These are phyloP conservation scores for Trichoderma atroviride DNA, from an alignment of 2,329 filamentous ascomycete genomes.

Conservation along the genomic window DNA sequence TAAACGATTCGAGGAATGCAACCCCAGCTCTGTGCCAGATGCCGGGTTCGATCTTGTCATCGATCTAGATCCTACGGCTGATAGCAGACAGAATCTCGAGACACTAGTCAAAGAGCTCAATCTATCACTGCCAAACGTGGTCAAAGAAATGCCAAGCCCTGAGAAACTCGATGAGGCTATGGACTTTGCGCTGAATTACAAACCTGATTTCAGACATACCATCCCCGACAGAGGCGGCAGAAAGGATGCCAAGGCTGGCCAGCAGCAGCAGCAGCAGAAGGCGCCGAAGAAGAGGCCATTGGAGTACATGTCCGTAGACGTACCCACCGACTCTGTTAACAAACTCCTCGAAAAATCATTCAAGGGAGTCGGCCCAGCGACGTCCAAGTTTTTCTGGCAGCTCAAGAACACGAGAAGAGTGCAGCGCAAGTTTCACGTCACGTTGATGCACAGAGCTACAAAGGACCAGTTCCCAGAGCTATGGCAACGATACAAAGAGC, in stretches of 20 bases:
- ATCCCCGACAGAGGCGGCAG: constrained; percentile 62
- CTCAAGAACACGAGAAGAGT: constrained; percentile 74
- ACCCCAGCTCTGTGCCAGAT: constrained; percentile 70
- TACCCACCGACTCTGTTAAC: constrained; percentile 48
- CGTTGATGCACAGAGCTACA: constrained; percentile 79
- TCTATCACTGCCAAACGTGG: constrained; percentile 74
- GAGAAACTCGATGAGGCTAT: constrained; percentile 82
- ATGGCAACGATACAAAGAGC: constrained; percentile 72
- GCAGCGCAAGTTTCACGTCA: constrained; percentile 89
- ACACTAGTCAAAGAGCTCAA: constrained; percentile 72
- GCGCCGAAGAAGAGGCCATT: constrained; percentile 51
- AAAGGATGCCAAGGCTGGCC: constrained; percentile 31
- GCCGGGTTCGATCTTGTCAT: constrained; percentile 82
- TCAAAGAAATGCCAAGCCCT: constrained; percentile 69
- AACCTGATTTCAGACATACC: constrained; percentile 73
- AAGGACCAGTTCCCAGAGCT: constrained; percentile 64
- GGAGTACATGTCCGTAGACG: constrained; percentile 60
- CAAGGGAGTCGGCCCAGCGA: constrained; percentile 50
- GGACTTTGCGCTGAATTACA: constrained; percentile 72
- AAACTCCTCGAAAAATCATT: constrained; percentile 72
- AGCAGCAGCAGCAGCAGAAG: constrained; percentile 36
- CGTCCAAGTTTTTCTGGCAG: constrained; percentile 67
- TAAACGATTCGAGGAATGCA: constrained; percentile 77
- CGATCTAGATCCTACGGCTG: constrained; percentile 74
- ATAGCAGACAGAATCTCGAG: constrained; percentile 86